Base-by-base conservation (phyloP, 1,139 yeast species). In the Suhomyces taliae region DNA sequence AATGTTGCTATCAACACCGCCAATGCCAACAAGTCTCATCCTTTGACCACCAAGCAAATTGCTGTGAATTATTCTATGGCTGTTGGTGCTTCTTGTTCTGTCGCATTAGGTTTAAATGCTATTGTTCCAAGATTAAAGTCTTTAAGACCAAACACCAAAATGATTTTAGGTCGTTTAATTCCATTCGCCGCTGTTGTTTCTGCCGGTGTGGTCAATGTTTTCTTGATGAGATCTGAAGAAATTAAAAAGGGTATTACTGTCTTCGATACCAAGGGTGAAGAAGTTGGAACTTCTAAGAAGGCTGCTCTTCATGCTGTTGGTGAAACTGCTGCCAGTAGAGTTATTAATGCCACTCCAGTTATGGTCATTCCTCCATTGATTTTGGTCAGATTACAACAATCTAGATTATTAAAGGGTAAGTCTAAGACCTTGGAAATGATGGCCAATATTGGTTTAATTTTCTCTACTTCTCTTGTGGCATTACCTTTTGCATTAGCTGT, bases 171-270 rank as follows among this genome's bases (percentile, higher is more conserved):
- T 36, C 82, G 99, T 57, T 76, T 93, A 50, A 96, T 93, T 7
- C 99, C 99, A 6, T 93, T 93, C 69, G 98, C 98, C 1, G 99
- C 99, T 4, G 99, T 93, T 36, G 97, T 91, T 0, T 84, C 95
- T 41, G 99, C 99, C 1, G 98, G 98, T 62, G 76, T 91, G 35
- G 95, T 90, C 37, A 93, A 93, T 59, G 97, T 93, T 29, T 89
- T 89, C 61, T 77, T 95, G 54, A 93, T 93, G 99, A 83, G 99
- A 70, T 83, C 95, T 51, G 95, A 90, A 67, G 99, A 93, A 69
- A 84, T 93, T 63, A 83, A 82, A 57, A 87, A 87, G 64, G 99
- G 99, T 53, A 82, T 82, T 44, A 60, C 74, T 38, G 97, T 93
- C 5, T 89, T 74, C 58, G 86, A 83, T 62, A 65, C 75, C 41